A percentile compares a stretch with the other conserved stretches of the same genome.
Conservation (phyloP, 305 asterid genomes). For the Ajuga reptans region DNA sequence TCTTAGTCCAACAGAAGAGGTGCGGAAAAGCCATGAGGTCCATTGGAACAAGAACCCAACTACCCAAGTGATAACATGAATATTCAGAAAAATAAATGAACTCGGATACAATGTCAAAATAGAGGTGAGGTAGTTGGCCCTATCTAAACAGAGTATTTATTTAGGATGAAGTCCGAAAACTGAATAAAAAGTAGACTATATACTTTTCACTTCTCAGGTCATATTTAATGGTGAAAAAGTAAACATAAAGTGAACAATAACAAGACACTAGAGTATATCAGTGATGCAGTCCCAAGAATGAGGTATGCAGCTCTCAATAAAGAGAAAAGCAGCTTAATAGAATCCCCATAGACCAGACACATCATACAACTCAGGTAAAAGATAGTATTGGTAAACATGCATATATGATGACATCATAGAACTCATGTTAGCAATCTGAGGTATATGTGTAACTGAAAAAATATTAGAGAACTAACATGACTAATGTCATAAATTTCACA, state of each 20-base stretch:
- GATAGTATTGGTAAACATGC: not conserved
- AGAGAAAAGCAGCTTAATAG: not conserved
- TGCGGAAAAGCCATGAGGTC: too few species aligned
- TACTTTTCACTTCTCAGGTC: not conserved
- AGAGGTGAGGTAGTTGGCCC: not conserved
- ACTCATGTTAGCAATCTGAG: not conserved
- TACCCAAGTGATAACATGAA: not conserved
- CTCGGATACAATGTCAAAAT: not conserved
- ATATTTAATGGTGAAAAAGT: not conserved
- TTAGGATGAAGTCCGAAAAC: not conserved
- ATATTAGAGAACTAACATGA: not conserved
- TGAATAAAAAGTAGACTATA: too few species aligned
- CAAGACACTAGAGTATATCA: not conserved
- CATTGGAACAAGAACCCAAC: not conserved
- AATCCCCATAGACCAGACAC: not conserved
- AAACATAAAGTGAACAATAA: not conserved
- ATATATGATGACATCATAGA: not conserved
- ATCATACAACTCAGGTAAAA: not conserved
- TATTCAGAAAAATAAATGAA: not conserved
- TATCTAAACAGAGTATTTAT: too few species aligned
- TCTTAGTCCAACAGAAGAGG: not conserved
- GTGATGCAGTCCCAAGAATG: not conserved
- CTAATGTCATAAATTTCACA: slow-evolving; percentile 26
- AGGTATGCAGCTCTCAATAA: not conserved
- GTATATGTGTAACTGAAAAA: not conserved